Evolutionary conservation across 345 rosid species (phyloP).

Genomic region (Sapria himalayana): DNA sequence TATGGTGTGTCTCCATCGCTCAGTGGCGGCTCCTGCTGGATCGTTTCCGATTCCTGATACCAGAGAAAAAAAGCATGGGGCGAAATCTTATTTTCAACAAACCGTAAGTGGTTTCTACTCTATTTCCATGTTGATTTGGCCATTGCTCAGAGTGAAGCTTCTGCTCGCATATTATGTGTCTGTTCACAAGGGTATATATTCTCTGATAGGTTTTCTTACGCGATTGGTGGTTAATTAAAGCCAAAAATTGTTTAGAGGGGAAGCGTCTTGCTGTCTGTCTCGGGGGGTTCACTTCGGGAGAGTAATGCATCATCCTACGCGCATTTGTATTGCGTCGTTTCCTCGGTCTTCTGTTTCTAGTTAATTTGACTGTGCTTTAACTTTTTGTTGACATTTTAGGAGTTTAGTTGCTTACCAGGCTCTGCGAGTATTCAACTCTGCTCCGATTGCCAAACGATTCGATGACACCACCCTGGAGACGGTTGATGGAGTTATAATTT

Average conservation of each 20-base stretch:
- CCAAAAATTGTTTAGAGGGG: constrained; percentile 23
- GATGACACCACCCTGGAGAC: constrained; percentile 52
- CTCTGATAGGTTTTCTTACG: constrained; percentile 46
- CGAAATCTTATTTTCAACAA: too few relatives aligned
- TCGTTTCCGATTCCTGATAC: too few relatives aligned
- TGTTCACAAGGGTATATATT: too few relatives aligned
- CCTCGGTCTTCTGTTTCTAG: background rate
- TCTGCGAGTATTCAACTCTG: constrained; percentile 41
- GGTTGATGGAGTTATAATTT: constrained; percentile 37
- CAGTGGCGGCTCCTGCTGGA: too few relatives aligned
- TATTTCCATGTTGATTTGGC: too few relatives aligned
- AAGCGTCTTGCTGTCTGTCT: constrained; percentile 52
- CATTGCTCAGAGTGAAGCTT: too few relatives aligned
- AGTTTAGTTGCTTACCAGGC: constrained; percentile 16
- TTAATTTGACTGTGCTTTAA: background rate
- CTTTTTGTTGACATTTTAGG: background rate
- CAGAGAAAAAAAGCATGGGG: too few relatives aligned
- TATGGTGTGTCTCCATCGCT: too few relatives aligned
- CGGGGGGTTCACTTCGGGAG: constrained; percentile 30
- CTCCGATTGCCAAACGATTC: constrained; percentile 36
- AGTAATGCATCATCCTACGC: constrained; percentile 14
- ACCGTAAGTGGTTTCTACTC: too few relatives aligned
- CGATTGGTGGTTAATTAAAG: constrained; percentile 62
- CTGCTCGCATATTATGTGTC: too few relatives aligned
- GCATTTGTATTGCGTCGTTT: background rate